Base-by-base conservation (phyloP, 2,329 filamentous ascomycete species). In the Ophiostoma angusticollis region DNA sequence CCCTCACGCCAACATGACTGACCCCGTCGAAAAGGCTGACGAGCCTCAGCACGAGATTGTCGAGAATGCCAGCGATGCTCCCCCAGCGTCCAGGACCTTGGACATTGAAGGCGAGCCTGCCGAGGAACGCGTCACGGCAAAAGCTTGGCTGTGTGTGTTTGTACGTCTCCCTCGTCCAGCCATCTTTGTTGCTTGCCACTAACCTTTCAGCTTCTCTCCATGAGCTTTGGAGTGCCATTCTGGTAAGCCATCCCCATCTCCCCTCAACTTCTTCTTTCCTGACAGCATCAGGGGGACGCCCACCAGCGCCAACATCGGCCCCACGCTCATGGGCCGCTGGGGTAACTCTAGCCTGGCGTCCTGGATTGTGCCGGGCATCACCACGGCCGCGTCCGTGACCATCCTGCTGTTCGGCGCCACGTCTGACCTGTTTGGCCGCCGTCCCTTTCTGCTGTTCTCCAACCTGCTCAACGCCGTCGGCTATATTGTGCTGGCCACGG, bases 11-110 rank as follows among this genome's bases (percentile, higher is more conserved):
- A 29, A 23, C 9, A 37, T 29, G 6, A 11, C 24, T 1, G 17
- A 28, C 14, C 29, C 12, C 23, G 19, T 18, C 24, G 19, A n/a
- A 52, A 38, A 38, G 16, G 35, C 21, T 2, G 28, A 31, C 11
- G 14, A 29, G n/a, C 4, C 35, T 5, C 12, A 72, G 70, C 62
- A 61, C 65, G 55, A 56, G 62, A 55, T n/a, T 4, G 31, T 37
- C 19, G 27, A 37, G 14, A 8, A 37, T 24, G 18, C 19, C 13
- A 14, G 7, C 13, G 16, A 11, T n/a, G n/a, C n/a, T n/a, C 23
- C 23, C 7, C 23, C 7, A 28, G 25, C 25, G n/a, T n/a, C 6
- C 6, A 28, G 11, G 11, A 28, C 25, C n/a, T n/a, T n/a, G n/a
- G 25, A 28, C 25, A 28, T 28, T 13, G 25, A 28, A 13, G 6